Evolutionary conservation across 805 yeast genomes (phyloP).

Genomic region (Blastobotrys mokoenaii): DNA sequence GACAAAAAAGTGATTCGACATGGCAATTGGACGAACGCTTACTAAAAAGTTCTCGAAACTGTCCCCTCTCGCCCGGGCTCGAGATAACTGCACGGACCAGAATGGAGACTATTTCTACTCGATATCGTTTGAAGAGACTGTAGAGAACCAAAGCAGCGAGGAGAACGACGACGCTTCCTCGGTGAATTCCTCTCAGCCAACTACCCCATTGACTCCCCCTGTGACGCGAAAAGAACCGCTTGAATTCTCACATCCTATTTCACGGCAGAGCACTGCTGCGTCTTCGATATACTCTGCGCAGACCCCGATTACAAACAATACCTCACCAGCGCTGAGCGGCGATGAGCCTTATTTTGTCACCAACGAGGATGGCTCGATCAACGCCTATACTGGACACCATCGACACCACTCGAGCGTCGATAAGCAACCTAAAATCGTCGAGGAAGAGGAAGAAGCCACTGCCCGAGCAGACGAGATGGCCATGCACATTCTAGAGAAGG

Average conservation of each 20-base stretch:
- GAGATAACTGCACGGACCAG: neutral
- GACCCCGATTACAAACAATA: neutral
- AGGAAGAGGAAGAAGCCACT: conserved; percentile 14
- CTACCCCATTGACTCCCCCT: neutral
- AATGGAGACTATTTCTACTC: conserved; percentile 14
- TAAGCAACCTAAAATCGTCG: conserved; percentile 2
- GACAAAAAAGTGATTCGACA: conserved; percentile 3
- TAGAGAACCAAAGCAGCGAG: neutral
- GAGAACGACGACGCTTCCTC: no score
- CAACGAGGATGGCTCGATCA: conserved; percentile 4
- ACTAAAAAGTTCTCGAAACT: conserved; percentile 16
- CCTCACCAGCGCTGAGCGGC: neutral
- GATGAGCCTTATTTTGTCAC: conserved; percentile 8
- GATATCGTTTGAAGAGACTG: conserved; percentile 15
- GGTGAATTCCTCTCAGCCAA: neutral
- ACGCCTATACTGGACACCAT: neutral
- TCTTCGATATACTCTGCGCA: neutral
- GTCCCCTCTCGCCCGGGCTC: neutral
- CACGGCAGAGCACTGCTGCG: neutral
- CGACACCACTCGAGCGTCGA: conserved; percentile 1
- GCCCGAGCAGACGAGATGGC: conserved; percentile 29
- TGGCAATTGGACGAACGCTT: conserved; percentile 15
- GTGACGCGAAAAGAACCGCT: neutral
- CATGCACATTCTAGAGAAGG: conserved; percentile 26
- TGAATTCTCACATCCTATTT: no score